Base-by-base conservation (phyloP, 2,329 filamentous ascomycete species). In the Malbranchea cinnamomea region DNA sequence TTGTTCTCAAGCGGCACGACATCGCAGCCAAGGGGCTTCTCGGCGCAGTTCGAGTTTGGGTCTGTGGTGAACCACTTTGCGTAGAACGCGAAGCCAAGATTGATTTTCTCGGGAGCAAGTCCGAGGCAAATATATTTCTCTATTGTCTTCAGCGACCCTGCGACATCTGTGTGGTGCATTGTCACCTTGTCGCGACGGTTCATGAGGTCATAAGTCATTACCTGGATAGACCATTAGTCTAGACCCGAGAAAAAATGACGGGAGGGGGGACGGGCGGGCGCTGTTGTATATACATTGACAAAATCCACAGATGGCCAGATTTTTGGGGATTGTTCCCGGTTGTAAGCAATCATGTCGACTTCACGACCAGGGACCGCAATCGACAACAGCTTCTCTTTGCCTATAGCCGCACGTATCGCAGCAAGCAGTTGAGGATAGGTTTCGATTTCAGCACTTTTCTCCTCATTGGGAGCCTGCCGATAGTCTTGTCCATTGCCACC, bases 141-240 rank as follows among this genome's bases (percentile, higher is more conserved):
- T 25, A 81, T 49, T 3, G 67, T 57, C 4, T 62, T 54, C 5
- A 63, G 49, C 1, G 74, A 74, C 6, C 57, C 63, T 9, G 56
- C 44, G 5, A 80, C 58, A n/a, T 71, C 70, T 24, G 65, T 74
- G 46, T 79, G 74, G 49, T 82, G 77, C 19, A 57, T 62, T 3
- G 76, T 78, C 6, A 58, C 46, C 24, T 52, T 70, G 52, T 80
- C 70, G 19, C 78, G 70, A 19, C 76, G 44, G 53, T 79, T 80
- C 66, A 78, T 75, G 27, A 82, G 47, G 45, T 82, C 77, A 47
- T 81, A 81, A 2, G 67, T 64, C 75, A 80, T 80, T 38, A 81
- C 57, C 36, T 38, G 24, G 11, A 23, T 10, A 23, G 21, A 9
- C 20, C 9, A 23, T 6, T 9, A 26, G 6, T 10, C 16, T 17